phyloP scores from a whole-genome alignment of 768 basidiomycete species.

The Paxillus involutus region DNA sequence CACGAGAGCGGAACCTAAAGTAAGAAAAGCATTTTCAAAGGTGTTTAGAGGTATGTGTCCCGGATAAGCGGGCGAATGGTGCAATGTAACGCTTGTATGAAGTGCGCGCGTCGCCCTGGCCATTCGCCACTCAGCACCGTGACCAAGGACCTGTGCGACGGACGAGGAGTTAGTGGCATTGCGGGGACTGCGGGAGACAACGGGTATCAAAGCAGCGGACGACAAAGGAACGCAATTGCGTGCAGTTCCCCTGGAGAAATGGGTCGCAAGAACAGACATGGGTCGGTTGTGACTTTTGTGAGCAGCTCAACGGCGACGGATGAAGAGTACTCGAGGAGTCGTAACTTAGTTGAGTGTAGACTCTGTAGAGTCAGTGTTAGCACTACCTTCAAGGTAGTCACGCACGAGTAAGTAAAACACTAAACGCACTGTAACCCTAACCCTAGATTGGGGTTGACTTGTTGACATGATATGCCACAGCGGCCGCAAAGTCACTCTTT shows the following conservation, averaged over 20 bases:
- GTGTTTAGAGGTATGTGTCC: slow-evolving; percentile 80
- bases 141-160: neutral
- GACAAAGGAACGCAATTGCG: neutral
- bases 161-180: neutral
- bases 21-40: slow-evolving; percentile 84
- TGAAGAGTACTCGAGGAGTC: too few relatives aligned
- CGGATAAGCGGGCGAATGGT: slow-evolving; percentile 55
- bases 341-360: too few relatives aligned
- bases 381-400: too few relatives aligned
- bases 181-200: neutral
- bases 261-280: neutral
- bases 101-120: slow-evolving; percentile 6
- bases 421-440: slow-evolving; percentile 6
- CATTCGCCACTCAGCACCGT: neutral
- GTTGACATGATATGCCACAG: neutral
- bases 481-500: too few relatives aligned
- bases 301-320: too few relatives aligned
- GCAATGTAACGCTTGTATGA: slow-evolving; percentile 8
- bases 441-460: slow-evolving; percentile 12
- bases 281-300: neutral
- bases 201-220: neutral
- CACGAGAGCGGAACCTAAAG: slow-evolving; percentile 83
- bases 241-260: neutral
- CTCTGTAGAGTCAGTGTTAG: too few relatives aligned
- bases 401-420: too few relatives aligned